A percentile compares a stretch with the other conserved stretches of the same genome.
phyloP scores from a whole-genome alignment of 1,284 basidiomycete genomes.

The Trichosporon ovoides region DNA sequence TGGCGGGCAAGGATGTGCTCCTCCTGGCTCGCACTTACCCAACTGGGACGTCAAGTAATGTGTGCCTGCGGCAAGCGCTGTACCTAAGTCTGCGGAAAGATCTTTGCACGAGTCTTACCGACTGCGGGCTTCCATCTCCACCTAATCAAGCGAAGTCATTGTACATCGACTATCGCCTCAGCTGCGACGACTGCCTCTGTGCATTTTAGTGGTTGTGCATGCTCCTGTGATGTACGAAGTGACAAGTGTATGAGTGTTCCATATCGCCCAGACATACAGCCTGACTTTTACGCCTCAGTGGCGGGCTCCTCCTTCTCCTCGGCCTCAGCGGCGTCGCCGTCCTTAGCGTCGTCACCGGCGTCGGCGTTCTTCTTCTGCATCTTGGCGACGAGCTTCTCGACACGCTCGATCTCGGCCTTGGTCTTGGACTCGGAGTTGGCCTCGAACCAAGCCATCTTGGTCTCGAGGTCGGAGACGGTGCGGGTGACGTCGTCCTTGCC shows the following conservation, averaged over 20 bases:
- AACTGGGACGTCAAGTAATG: no score
- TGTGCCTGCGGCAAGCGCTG: no score
- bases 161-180: no score
- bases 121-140: no score
- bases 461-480: slow-evolving; percentile 82
- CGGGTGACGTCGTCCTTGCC: slow-evolving; percentile 72
- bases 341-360: slow-evolving; percentile 4
- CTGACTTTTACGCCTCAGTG: not conserved
- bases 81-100: no score
- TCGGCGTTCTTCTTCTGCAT: slow-evolving; percentile 49
- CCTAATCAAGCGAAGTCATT: no score
- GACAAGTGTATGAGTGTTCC: slow-evolving; percentile 1
- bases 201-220: slow-evolving; percentile 2
- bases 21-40: no score
- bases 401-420: slow-evolving; percentile 64
- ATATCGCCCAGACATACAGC: not conserved
- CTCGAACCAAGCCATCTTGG: slow-evolving; percentile 92
- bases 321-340: not conserved
- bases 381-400: slow-evolving; percentile 56
- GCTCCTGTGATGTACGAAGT: slow-evolving; percentile 1
- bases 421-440: slow-evolving; percentile 55
- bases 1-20: no score
- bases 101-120: no score
- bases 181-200: no score
- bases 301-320: slow-evolving; percentile 8